A percentile compares a stretch with the other conserved stretches of the same genome.
These are phyloP conservation scores for Coniophora puteana DNA, from an alignment of 1,284 basidiomycete genomes.

Conservation along the genomic window DNA sequence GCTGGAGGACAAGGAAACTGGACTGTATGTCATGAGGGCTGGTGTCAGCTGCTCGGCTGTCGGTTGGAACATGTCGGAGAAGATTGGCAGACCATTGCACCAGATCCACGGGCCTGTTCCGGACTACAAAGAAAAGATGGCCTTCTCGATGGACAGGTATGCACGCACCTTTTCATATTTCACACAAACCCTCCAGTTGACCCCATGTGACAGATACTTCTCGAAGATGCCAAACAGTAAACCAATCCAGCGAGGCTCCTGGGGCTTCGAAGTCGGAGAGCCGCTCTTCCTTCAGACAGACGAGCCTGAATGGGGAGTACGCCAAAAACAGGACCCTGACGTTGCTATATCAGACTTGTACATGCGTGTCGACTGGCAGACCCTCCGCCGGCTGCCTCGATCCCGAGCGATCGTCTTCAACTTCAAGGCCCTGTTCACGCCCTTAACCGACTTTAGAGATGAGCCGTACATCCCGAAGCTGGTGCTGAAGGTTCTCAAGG, in stretches of 20 bases:
- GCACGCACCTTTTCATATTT: conserved; percentile 4
- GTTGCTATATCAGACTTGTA: conserved; percentile 37
- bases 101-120: conserved; percentile 46
- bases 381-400: conserved; percentile 42
- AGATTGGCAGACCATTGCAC: conserved; percentile 42
- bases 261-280: conserved; percentile 45
- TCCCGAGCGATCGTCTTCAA: conserved; percentile 47
- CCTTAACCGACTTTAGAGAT: conserved; percentile 34
- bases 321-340: conserved; percentile 29
- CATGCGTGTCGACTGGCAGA: conserved; percentile 53
- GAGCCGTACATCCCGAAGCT: conserved; percentile 46
- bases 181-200: conserved; percentile 1
- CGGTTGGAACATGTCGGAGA: conserved; percentile 43
- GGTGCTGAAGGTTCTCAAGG: conserved; percentile 36
- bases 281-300: conserved; percentile 39
- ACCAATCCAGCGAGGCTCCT: conserved; percentile 49
- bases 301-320: conserved; percentile 31
- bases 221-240: conserved; percentile 40
- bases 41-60: conserved; percentile 42
- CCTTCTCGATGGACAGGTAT: conserved; percentile 46
- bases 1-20: conserved; percentile 36
- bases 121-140: conserved; percentile 44
- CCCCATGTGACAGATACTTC: conserved; percentile 36
- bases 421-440: conserved; percentile 50
- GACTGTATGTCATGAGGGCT: conserved; percentile 38